Percentiles rank a stretch among this genome's conserved stretches.
Conservation (phyloP, 2,329 filamentous ascomycete genomes). For the Phialophora tarda region DNA sequence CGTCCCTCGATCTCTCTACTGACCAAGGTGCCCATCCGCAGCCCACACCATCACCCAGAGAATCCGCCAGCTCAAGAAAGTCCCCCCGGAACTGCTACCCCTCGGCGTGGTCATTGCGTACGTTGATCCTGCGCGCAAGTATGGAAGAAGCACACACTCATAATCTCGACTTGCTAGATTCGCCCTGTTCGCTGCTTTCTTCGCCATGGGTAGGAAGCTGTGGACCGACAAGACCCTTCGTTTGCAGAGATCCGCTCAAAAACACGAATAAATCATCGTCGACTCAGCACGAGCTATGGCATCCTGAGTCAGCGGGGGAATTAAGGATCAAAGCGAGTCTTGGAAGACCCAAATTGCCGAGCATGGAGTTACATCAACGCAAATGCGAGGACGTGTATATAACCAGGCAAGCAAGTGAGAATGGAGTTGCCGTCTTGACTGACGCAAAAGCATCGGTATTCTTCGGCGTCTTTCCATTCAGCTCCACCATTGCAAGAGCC, state of each 20-base stretch:
- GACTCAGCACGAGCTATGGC: background rate
- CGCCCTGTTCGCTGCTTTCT: constrained; percentile 77
- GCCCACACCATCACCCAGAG: constrained; percentile 97
- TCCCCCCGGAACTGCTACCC: constrained; percentile 92
- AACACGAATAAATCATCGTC: constrained; percentile 40
- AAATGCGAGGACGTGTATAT: constrained; percentile 46
- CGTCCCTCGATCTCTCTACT: constrained; percentile 16
- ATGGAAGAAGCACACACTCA: constrained; percentile 9
- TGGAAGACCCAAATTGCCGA: constrained; percentile 33
- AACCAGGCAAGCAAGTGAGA: constrained; percentile 29
- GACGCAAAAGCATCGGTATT: background rate
- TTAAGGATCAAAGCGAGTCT: constrained; percentile 2
- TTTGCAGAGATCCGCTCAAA: constrained; percentile 63
- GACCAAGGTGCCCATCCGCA: constrained; percentile 51
- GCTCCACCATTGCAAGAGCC: background rate
- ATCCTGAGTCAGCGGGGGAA: background rate
- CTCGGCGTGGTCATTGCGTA: constrained; percentile 89
- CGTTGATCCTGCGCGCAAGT: constrained; percentile 46
- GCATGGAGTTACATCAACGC: constrained; percentile 40
- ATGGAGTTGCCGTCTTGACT: constrained; percentile 10
- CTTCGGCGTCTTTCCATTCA: background rate
- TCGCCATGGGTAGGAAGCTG: constrained; percentile 84
- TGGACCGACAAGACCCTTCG: constrained; percentile 89
- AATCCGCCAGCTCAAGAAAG: constrained; percentile 83
- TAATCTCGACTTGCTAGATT: constrained; percentile 50